Base-by-base conservation (phyloP, 208 protist species). In the Acanthamoeba polyphaga region DNA sequence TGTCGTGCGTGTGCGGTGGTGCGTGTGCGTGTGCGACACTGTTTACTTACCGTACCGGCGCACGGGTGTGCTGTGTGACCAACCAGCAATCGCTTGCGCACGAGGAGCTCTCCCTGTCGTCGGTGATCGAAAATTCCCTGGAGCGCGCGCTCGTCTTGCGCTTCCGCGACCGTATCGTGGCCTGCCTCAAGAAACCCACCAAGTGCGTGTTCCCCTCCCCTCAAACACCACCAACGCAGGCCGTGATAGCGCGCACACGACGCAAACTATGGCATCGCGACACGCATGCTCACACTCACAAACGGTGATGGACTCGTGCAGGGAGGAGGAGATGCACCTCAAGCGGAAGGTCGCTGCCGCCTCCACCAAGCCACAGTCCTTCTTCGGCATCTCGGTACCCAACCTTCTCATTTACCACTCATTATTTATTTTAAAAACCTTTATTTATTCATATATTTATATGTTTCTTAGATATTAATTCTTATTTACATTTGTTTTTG, bases 111-210 rank as follows among this genome's bases (percentile, higher is more conserved):
- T 72, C 55, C 34, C 46, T 92, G 46, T 72, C 85, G 10, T 27
- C 22, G 24, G 58, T 92, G 24, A 70, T 92, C 17, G 85, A 92
- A 29, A 64, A 43, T 29, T 72, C 55, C 12, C 29, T 92, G 46
- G 85, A 92, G 34, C 29, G 58, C 9, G 85, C 62, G 10, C 55
- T 92, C 32, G 58, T 92, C 22, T 24, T 55, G 12, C 85, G 85
- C 38, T 92, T 92, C 62, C 29, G 62, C 15, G 85, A 92, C 49
- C 85, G 85, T 0, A 92, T 92, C 49, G 34, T 70, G 19, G 58
- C 58, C 34, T 92, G 85, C 58, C 85, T 92, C 51, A 92, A 92
- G 38, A 64, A 74, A n/a, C 85, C 58, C 34, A 49, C 85, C 55
- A 92, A 70, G 58, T 92, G 17, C 13, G 12, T 22, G 9, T 92